A percentile compares a stretch with the other conserved stretches of the same genome.
phyloP scores from a whole-genome alignment of 345 rosid genomes.

The Syzygium aromaticum region DNA sequence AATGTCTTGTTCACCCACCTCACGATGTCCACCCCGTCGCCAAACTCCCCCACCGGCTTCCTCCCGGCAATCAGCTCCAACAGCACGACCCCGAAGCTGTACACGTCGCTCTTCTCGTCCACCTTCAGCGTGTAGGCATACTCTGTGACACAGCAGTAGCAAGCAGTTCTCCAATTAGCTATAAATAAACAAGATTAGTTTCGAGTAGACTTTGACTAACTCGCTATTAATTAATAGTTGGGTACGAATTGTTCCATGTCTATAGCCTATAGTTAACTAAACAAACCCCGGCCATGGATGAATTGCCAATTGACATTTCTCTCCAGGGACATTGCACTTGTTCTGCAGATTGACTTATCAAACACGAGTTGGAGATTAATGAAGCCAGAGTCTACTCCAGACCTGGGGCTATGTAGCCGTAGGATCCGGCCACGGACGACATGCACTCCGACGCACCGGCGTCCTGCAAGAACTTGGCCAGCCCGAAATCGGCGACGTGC shows the following conservation, averaged over 20 bases:
- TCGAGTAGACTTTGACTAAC: too few relatives aligned
- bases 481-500: conserved; percentile 92
- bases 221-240: not conserved
- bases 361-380: not conserved
- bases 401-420: conserved; percentile 98
- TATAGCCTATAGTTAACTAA: not conserved
- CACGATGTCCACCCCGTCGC: conserved; percentile 91
- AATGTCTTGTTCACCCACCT: conserved; percentile 76
- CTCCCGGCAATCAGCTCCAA: conserved; percentile 77
- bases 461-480: conserved; percentile 82
- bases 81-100: conserved; percentile 82
- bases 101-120: conserved; percentile 93
- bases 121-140: conserved; percentile 86
- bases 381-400: not conserved
- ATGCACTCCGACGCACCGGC: conserved; percentile 82
- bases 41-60: conserved; percentile 87
- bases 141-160: conserved; percentile 22
- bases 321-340: not conserved
- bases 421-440: conserved; percentile 87
- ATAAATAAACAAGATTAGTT: not conserved
- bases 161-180: not conserved
- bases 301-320: not conserved
- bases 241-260: not conserved
- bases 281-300: not conserved
- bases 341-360: not conserved